phyloP scores from a whole-genome alignment of 331 rosid species.

The Quercus lobata region DNA sequence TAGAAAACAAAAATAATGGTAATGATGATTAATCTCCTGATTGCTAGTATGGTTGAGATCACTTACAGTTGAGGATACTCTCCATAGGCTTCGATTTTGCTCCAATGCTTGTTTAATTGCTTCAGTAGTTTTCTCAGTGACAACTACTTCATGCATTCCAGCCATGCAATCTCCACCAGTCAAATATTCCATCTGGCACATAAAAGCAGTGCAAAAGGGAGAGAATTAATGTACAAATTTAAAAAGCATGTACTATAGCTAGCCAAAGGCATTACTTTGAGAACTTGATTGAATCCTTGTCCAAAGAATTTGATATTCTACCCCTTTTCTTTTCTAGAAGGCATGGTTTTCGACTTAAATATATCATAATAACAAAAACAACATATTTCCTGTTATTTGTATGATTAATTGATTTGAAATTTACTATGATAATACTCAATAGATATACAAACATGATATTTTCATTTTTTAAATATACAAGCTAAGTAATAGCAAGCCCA shows the following conservation, averaged over 20 bases:
- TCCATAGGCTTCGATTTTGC: slow-evolving; percentile 75
- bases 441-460: neutral
- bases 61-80: slow-evolving; percentile 94
- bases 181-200: slow-evolving; percentile 83
- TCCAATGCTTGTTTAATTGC: slow-evolving; percentile 59
- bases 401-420: neutral
- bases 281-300: too few relatives aligned
- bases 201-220: neutral
- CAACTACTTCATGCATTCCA: slow-evolving; percentile 95
- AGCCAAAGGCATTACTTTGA: too few relatives aligned
- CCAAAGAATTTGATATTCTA: too few relatives aligned
- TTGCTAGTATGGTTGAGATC: neutral
- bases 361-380: neutral
- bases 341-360: neutral
- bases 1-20: neutral
- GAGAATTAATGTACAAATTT: slow-evolving; percentile 4
- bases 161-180: slow-evolving; percentile 95
- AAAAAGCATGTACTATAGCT: neutral
- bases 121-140: slow-evolving; percentile 60
- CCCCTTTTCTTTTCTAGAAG: neutral
- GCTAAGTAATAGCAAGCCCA: neutral
- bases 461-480: neutral
- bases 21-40: neutral
- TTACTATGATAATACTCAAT: neutral
- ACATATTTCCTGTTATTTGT: neutral